Conservation (phyloP, 2,329 filamentous ascomycete genomes). For the Pestalotiopsis sp. region DNA sequence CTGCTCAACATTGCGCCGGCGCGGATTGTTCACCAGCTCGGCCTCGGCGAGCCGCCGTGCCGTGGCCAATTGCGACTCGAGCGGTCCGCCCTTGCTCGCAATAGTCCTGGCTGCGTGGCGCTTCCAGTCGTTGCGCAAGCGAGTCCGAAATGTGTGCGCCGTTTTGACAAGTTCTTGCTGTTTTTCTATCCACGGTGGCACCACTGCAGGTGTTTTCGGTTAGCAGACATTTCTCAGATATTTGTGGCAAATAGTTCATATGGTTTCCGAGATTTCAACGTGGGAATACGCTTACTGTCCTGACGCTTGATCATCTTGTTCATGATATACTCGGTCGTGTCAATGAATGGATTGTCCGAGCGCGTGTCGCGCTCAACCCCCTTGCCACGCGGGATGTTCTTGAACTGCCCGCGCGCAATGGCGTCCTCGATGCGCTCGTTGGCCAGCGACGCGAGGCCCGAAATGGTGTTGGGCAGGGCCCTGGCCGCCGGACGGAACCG, state of each 20-base stretch:
- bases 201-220: conserved; percentile 43
- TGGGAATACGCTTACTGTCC: conserved; percentile 51
- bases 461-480: conserved; percentile 73
- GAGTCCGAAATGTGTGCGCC: conserved; percentile 68
- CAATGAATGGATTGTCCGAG: conserved; percentile 85
- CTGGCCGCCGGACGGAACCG: conserved; percentile 76
- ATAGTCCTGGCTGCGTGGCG: conserved; percentile 81
- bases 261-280: background rate
- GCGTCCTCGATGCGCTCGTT: conserved; percentile 92
- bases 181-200: conserved; percentile 98
- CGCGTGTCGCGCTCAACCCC: conserved; percentile 80
- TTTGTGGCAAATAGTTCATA: background rate
- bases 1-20: conserved; percentile 46
- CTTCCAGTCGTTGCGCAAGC: conserved; percentile 83
- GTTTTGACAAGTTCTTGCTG: conserved; percentile 84
- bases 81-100: conserved; percentile 72
- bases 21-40: conserved; percentile 68
- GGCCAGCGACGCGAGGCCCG: conserved; percentile 79
- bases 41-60: conserved; percentile 77
- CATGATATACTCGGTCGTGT: conserved; percentile 97
- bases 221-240: background rate
- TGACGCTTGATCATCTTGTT: conserved; percentile 98
- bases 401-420: conserved; percentile 87
- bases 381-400: conserved; percentile 78
- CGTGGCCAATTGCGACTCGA: conserved; percentile 71